Evolutionary conservation across 495 filamentous ascomycete genomes (phyloP).

Genomic region (Podospora bellae-mahoneyi): DNA sequence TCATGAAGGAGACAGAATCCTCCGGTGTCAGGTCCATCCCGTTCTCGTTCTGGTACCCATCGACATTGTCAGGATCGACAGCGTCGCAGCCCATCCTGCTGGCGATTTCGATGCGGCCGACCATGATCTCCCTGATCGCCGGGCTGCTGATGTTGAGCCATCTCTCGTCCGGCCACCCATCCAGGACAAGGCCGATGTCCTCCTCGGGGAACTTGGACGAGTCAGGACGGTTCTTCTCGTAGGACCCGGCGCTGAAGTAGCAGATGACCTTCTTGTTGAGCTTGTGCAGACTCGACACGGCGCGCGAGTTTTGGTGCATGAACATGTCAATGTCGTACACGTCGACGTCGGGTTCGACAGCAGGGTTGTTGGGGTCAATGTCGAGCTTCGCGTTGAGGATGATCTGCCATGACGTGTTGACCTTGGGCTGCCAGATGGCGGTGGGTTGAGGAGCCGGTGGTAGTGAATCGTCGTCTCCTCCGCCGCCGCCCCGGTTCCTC

Average conservation of each 20-base stretch:
- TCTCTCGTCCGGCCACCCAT: conserved; percentile 62
- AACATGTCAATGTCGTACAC: conserved; percentile 34
- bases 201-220: conserved; percentile 45
- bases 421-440: conserved; percentile 24
- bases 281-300: conserved; percentile 26
- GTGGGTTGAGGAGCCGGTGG: conserved; percentile 14
- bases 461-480: background rate
- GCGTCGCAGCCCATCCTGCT: conserved; percentile 62
- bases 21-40: conserved; percentile 53
- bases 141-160: conserved; percentile 60
- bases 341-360: conserved; percentile 30
- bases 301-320: conserved; percentile 24
- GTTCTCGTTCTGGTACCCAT: conserved; percentile 57
- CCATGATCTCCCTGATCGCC: conserved; percentile 60
- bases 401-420: conserved; percentile 29
- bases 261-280: conserved; percentile 54
- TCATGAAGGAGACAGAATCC: conserved; percentile 56
- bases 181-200: conserved; percentile 53
- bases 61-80: conserved; percentile 70
- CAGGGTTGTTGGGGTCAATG: conserved; percentile 30
- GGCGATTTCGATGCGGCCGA: conserved; percentile 53
- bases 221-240: conserved; percentile 55
- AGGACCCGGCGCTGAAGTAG: conserved; percentile 70
- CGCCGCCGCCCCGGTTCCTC: conserved; percentile 12
- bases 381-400: conserved; percentile 34